Conservation (phyloP, 2,329 filamentous ascomycete genomes). For the Aspergillus jensenii region DNA sequence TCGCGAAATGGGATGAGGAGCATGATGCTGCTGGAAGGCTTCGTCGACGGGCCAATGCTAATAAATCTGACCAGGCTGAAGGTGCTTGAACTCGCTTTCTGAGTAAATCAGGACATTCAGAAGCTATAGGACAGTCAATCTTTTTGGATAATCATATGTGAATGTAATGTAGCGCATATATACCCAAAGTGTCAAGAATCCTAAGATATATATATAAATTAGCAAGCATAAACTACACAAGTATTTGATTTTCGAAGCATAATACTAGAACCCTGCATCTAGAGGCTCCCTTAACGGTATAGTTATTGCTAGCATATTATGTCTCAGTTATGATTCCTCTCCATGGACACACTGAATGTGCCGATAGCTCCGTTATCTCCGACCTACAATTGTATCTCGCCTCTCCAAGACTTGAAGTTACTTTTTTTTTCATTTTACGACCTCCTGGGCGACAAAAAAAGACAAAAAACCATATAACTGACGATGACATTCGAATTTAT, state of each 20-base stretch:
- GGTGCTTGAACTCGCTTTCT: neutral
- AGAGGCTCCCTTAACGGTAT: no score
- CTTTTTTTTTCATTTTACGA: neutral
- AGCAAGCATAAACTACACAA: no score
- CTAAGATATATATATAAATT: no score
- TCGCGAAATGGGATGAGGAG: constrained; percentile 58
- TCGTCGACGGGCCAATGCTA: constrained; percentile 6
- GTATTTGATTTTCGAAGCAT: no score
- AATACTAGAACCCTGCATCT: neutral
- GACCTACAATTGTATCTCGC: neutral
- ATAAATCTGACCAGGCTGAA: neutral
- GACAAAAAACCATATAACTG: neutral
- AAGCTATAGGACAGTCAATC: neutral
- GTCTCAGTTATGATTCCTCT: no score
- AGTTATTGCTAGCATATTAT: no score
- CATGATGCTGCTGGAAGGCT: constrained; percentile 52
- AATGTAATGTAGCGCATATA: no score
- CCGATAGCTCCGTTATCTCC: constrained; percentile 7
- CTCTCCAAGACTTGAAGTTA: neutral
- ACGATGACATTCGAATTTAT: constrained; percentile 2
- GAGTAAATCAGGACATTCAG: neutral
- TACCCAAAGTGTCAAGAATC: no score
- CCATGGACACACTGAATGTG: neutral
- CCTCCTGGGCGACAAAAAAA: neutral
- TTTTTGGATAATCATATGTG: neutral